These are phyloP conservation scores for Cercospora brassicicola DNA, from an alignment of 2,329 filamentous ascomycete species.

Conservation along the genomic window DNA sequence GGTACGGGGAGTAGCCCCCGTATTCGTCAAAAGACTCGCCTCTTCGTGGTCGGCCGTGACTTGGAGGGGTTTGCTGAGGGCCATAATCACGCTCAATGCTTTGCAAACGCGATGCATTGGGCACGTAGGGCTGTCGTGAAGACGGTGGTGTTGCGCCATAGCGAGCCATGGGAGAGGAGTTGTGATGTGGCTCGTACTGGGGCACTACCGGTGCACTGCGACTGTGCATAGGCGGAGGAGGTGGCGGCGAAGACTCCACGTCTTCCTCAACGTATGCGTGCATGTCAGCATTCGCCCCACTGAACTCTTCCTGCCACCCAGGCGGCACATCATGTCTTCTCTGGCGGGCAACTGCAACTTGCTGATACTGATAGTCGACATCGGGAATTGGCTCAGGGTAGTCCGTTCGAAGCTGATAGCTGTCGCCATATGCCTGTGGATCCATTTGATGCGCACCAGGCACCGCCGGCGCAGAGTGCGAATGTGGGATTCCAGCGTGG, in stretches of 20 bases:
- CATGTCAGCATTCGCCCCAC: constrained; percentile 25
- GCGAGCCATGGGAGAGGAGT: constrained; percentile 24
- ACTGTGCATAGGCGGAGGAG: constrained; percentile 41
- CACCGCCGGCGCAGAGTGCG: constrained; percentile 48
- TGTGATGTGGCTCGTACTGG: constrained; percentile 23
- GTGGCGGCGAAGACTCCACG: constrained; percentile 30
- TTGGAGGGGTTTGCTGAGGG: constrained; percentile 28
- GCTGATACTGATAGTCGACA: constrained; percentile 37
- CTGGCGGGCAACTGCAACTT: constrained; percentile 24
- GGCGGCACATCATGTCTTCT: constrained; percentile 32
- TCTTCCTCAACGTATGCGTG: constrained; percentile 31
- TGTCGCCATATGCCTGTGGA: constrained; percentile 38
- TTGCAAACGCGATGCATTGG: constrained; percentile 35
- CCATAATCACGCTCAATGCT: constrained; percentile 34
- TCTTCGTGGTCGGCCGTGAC: constrained; percentile 26
- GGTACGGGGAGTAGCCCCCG: constrained; percentile 29
- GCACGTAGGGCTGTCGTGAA: constrained; percentile 32
- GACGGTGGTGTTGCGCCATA: constrained; percentile 30
- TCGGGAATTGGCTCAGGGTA: constrained; percentile 39
- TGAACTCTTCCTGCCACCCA: constrained; percentile 34
- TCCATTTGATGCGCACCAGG: constrained; percentile 58
- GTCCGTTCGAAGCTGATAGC: constrained; percentile 34
- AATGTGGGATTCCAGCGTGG: constrained; percentile 41
- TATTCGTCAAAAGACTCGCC: constrained; percentile 37
- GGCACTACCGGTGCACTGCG: constrained; percentile 39